phyloP scores from a whole-genome alignment of 2,329 filamentous ascomycete species.

The Cladosporium halotolerans region DNA sequence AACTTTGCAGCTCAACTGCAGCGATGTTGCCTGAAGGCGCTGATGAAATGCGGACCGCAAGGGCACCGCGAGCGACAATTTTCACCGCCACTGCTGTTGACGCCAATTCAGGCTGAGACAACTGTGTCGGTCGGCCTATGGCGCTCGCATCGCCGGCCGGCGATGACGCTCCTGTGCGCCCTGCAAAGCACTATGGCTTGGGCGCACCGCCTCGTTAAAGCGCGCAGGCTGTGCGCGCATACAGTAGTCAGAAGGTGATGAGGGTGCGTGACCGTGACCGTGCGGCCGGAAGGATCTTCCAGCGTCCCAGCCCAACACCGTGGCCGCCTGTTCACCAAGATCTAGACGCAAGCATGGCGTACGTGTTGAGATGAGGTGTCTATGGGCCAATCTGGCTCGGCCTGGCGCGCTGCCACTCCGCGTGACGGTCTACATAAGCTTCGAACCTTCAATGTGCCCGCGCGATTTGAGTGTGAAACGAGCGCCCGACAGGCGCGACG shows the following conservation, averaged over 20 bases:
- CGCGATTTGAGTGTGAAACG: conserved; percentile 4
- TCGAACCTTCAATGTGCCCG: conserved; percentile 10
- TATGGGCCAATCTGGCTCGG: not conserved
- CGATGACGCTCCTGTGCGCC: not conserved
- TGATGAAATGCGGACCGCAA: conserved; percentile 3
- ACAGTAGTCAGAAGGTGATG: not conserved
- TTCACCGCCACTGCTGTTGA: conserved; percentile 11
- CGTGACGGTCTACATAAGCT: conserved; percentile 12
- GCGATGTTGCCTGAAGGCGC: conserved; percentile 4
- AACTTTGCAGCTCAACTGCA: conserved; percentile 10
- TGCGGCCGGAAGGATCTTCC: conserved; percentile 4
- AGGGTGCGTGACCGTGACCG: conserved; percentile 3
- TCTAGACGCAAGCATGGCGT: not conserved
- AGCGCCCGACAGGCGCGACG: not conserved
- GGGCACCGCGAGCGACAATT: not conserved
- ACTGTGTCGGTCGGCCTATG: not conserved
- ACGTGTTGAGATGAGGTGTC: conserved; percentile 6
- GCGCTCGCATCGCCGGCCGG: not conserved
- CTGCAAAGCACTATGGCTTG: conserved; percentile 9
- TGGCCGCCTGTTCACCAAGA: not conserved
- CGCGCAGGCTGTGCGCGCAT: not conserved
- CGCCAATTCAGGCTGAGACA: not conserved
- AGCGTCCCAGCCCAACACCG: conserved; percentile 8
- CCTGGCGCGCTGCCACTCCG: conserved; percentile 7
- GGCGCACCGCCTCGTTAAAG: conserved; percentile 8